Base-by-base conservation (phyloP, 768 basidiomycete genomes). In the Leccinum disarticulatum region DNA sequence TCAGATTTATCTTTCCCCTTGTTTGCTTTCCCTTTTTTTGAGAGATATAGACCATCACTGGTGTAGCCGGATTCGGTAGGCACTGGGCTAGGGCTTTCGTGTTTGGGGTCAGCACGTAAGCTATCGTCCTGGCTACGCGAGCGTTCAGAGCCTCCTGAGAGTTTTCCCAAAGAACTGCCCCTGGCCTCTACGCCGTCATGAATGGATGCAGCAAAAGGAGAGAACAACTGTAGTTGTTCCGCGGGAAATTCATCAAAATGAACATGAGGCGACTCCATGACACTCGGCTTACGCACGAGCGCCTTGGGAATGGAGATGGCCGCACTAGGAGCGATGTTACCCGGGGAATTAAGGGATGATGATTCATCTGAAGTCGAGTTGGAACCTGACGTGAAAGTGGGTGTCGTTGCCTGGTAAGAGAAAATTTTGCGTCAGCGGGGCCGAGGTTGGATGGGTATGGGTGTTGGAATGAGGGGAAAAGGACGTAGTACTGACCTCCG, bases 291-390 rank as follows among this genome's bases (percentile, higher is more conserved):
- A 51, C 68, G 67, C 19, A 31, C 52, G 57, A 73, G 73, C 52
- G 63, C 62, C 53, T 68, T 69, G 36, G 65, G 54, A 11, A 55
- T 50, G 8, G 61, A 49, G 27, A 61, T 15, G 33, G 66, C 61
- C 60, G 63, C 62, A 55, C 33, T 65, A 55, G 58, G 58, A 47
- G 54, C 61, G 56, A 38, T 52, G 56, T 65, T 71, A 31, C 28
- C 61, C 17, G 71, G 64, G 17, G 67, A 66, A 63, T 66, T 68
- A 49, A 74, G 71, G 28, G 72, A 71, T 14, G 70, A 75, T 15
- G 77, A 79, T 60, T 77, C 78, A 58, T 80, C 79, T 9, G 80
- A 80, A 4, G 74, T 71, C 25, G 77, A 74, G 33, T 77, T 77
- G 30, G 79, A 79, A 38, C 72, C 71, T 35, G 72, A 77, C 5